Percentiles rank a stretch among this genome's conserved stretches.
These are phyloP conservation scores for Ajuga chamaepitys DNA, from an alignment of 257 asterid genomes.

Conservation along the genomic window DNA sequence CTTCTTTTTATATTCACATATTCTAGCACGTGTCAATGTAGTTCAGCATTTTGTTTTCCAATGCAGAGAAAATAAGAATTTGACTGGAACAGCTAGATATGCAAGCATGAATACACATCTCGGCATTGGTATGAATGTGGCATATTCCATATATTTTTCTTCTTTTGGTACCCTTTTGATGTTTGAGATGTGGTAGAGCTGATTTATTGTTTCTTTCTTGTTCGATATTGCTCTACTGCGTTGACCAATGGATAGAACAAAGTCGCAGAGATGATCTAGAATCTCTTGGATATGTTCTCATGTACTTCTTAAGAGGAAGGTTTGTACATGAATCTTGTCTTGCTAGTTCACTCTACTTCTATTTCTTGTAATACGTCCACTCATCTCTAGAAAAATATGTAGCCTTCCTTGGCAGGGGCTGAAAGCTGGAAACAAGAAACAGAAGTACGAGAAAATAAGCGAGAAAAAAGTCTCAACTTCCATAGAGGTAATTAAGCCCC, in stretches of 20 bases:
- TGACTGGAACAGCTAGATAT: conserved; percentile 94
- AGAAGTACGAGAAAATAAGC: conserved; percentile 50
- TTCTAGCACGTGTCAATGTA: background rate
- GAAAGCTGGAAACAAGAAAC: conserved; percentile 58
- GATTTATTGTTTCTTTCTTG: conserved; percentile 10
- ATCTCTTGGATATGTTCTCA: conserved; percentile 82
- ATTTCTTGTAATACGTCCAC: conserved; percentile 9
- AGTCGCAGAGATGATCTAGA: conserved; percentile 87
- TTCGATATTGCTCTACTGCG: conserved; percentile 22
- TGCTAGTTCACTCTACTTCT: background rate
- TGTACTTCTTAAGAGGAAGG: conserved; percentile 93
- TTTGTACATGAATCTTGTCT: conserved; percentile 14
- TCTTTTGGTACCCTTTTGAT: conserved; percentile 4
- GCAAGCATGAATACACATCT: conserved; percentile 97
- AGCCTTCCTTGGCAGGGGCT: conserved; percentile 75
- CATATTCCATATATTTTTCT: conserved; percentile 12
- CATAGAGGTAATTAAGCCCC: conserved; percentile 29
- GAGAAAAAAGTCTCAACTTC: conserved; percentile 59
- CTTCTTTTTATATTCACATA: background rate
- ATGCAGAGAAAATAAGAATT: conserved; percentile 91
- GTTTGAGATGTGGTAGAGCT: conserved; percentile 9
- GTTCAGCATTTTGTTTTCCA: conserved; percentile 5
- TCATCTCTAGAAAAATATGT: conserved; percentile 22
- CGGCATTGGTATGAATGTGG: conserved; percentile 67
- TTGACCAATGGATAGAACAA: conserved; percentile 47